Evolutionary conservation across 108 stramenopile species (phyloP).

Genomic region (Cyclotella kingstonii): DNA sequence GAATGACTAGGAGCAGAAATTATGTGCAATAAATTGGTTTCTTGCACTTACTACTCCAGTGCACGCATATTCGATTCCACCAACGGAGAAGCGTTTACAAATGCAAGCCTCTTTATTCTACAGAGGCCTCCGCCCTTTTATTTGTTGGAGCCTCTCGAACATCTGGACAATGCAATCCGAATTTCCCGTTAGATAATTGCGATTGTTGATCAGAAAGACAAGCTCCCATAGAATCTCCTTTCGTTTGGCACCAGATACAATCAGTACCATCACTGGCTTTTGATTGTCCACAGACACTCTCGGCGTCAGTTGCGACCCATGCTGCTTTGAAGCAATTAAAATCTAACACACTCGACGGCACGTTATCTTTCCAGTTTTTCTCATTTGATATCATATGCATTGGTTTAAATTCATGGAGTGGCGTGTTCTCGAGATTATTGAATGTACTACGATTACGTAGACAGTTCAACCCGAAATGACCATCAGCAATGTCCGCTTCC

Average conservation of each 20-base stretch:
- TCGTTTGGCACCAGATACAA: slow-evolving; percentile 38
- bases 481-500: slow-evolving; percentile 6
- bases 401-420: neutral
- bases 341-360: slow-evolving; percentile 13
- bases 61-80: too few species aligned
- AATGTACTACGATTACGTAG: too few species aligned
- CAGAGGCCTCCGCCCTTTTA: too few species aligned
- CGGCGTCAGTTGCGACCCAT: slow-evolving; percentile 42
- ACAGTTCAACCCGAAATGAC: slow-evolving; percentile 23
- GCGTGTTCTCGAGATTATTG: too few species aligned
- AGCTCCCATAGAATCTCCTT: slow-evolving; percentile 26
- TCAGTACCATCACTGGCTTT: slow-evolving; percentile 9
- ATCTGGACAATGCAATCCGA: slow-evolving; percentile 32
- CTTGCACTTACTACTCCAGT: too few species aligned
- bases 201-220: slow-evolving; percentile 19
- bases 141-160: too few species aligned
- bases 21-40: too few species aligned
- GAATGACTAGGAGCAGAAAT: too few species aligned
- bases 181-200: slow-evolving; percentile 18
- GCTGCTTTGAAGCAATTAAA: slow-evolving; percentile 43
- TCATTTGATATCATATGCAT: neutral
- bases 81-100: too few species aligned
- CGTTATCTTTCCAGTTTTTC: neutral
- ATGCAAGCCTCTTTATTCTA: too few species aligned
- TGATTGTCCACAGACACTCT: slow-evolving; percentile 22